A percentile compares a stretch with the other conserved stretches of the same genome.
These are phyloP conservation scores for Huntiella omanensis DNA, from an alignment of 2,329 filamentous ascomycete species.

Conservation along the genomic window DNA sequence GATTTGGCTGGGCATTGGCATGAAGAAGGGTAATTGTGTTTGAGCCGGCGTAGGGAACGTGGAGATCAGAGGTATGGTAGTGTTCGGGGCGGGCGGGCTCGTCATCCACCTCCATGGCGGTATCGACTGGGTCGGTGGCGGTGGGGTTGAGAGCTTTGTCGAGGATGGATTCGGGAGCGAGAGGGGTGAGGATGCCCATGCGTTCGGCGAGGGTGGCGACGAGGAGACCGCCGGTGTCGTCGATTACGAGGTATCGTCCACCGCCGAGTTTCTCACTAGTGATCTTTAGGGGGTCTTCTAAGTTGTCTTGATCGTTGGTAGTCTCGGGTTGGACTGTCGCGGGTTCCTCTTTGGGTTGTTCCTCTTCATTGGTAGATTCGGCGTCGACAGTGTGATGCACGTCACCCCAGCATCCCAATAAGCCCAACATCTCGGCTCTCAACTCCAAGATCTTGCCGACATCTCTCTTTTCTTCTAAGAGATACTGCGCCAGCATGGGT, in stretches of 20 bases:
- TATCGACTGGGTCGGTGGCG: conserved; percentile 1
- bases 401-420: conserved; percentile 80
- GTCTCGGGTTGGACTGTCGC: conserved; percentile 10
- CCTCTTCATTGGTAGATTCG: conserved; percentile 18
- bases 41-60: conserved; percentile 45
- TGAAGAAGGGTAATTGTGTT: conserved; percentile 73
- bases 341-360: conserved; percentile 13
- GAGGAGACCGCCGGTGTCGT: conserved; percentile 70
- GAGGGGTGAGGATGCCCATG: conserved; percentile 57
- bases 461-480: conserved; percentile 58
- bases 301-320: conserved; percentile 11
- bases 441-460: conserved; percentile 66
- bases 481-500: conserved; percentile 52
- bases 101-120: not conserved
- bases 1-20: conserved; percentile 67
- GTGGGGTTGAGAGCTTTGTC: conserved; percentile 2
- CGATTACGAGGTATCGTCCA: conserved; percentile 59
- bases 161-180: conserved; percentile 16
- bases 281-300: conserved; percentile 9
- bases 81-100: conserved; percentile 7
- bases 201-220: conserved; percentile 73
- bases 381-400: conserved; percentile 44
- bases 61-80: conserved; percentile 27
- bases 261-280: conserved; percentile 14
- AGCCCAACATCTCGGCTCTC: conserved; percentile 61